Evolutionary conservation across 1,139 yeast species (phyloP).

Genomic region (Geotrichum histeridarum): DNA sequence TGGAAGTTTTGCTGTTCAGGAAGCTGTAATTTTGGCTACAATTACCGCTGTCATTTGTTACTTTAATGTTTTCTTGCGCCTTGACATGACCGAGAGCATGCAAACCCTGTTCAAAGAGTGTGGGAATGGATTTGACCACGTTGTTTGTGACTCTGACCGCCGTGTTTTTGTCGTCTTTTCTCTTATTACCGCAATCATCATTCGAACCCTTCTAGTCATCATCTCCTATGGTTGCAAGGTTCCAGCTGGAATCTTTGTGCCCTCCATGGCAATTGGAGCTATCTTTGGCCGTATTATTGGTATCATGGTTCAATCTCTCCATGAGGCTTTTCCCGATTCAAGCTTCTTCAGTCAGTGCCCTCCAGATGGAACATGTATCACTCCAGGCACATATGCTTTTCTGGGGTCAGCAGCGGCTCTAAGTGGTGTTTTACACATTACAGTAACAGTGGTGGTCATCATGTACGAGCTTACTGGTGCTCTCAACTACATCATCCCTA

Average conservation of each 20-base stretch:
- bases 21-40: slow-evolving; percentile 61
- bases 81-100: slow-evolving; percentile 97
- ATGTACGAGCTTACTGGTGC: slow-evolving; percentile 99
- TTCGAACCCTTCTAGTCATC: slow-evolving; percentile 67
- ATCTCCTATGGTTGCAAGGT: slow-evolving; percentile 88
- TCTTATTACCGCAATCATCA: slow-evolving; percentile 62
- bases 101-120: slow-evolving; percentile 85
- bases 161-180: slow-evolving; percentile 43
- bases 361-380: slow-evolving; percentile 53
- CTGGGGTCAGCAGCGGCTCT: slow-evolving; percentile 95
- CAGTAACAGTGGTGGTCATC: slow-evolving; percentile 91
- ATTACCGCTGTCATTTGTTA: slow-evolving; percentile 76
- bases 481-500: slow-evolving; percentile 79
- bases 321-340: slow-evolving; percentile 43
- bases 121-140: slow-evolving; percentile 38
- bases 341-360: slow-evolving; percentile 46
- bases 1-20: slow-evolving; percentile 55
- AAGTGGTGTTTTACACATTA: slow-evolving; percentile 88
- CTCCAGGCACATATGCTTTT: slow-evolving; percentile 94
- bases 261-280: slow-evolving; percentile 96
- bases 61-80: slow-evolving; percentile 69
- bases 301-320: slow-evolving; percentile 55
- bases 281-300: slow-evolving; percentile 87
- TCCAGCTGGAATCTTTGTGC: slow-evolving; percentile 95
- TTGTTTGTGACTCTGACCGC: slow-evolving; percentile 25